Conservation (phyloP, 2,329 filamentous ascomycete genomes). For the Curvularia lunata region DNA sequence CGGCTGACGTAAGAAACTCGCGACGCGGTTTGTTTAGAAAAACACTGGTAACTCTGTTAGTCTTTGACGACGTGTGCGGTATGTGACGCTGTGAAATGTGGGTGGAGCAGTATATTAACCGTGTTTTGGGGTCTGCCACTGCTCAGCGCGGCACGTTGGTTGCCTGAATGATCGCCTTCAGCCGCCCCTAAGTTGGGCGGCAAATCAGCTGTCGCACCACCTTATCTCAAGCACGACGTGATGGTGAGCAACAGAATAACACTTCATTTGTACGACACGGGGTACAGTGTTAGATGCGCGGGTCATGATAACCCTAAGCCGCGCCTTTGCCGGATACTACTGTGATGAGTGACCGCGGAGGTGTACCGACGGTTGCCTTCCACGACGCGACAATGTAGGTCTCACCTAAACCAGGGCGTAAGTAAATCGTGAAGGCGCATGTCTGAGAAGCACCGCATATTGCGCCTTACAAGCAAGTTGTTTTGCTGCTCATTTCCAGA, state of each 20-base stretch:
- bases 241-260: not conserved
- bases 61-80: not conserved
- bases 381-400: not conserved
- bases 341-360: not conserved
- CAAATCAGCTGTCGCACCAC: not conserved
- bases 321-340: not conserved
- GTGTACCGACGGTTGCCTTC: not conserved
- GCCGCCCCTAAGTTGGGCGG: conserved; percentile 1
- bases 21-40: not conserved
- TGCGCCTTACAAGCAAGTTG: not conserved
- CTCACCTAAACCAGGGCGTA: not conserved
- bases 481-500: not conserved
- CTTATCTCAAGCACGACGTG: not conserved
- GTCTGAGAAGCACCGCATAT: not conserved
- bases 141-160: conserved; percentile 7
- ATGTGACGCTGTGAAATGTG: not conserved
- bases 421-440: not conserved
- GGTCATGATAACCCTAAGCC: not conserved
- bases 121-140: not conserved
- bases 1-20: not conserved
- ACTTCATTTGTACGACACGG: not conserved
- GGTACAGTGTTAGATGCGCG: not conserved
- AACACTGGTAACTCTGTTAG: not conserved
- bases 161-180: conserved; percentile 10
- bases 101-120: conserved; percentile 1